Evolutionary conservation across 2,329 filamentous ascomycete genomes (phyloP).

Genomic region (Xylariaceae sp.): DNA sequence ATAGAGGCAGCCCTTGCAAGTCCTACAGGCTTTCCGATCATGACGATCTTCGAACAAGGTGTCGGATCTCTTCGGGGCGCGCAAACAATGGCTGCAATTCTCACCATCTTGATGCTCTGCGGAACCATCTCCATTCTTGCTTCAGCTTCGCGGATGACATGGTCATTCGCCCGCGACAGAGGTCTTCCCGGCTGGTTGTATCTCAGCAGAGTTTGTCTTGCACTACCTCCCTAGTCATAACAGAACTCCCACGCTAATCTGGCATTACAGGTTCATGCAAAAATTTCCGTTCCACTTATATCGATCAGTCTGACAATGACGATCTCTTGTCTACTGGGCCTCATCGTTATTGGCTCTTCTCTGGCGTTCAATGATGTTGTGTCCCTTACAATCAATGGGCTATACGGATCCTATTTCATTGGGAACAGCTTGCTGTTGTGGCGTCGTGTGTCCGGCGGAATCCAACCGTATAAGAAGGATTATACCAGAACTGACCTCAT

Average conservation of each 20-base stretch:
- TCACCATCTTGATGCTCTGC: constrained; percentile 38
- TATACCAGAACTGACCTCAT: not conserved
- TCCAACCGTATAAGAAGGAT: constrained; percentile 1
- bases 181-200: constrained; percentile 8
- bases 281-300: constrained; percentile 7
- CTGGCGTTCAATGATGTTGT: constrained; percentile 9
- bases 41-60: constrained; percentile 2
- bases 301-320: constrained; percentile 5
- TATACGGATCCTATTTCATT: constrained; percentile 1
- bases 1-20: constrained; percentile 33
- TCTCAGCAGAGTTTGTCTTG: constrained; percentile 5
- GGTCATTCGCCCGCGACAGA: constrained; percentile 34
- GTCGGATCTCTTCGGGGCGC: not conserved
- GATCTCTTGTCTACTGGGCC: constrained; percentile 5
- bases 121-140: constrained; percentile 45
- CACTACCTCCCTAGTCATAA: not conserved
- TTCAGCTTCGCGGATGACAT: constrained; percentile 47
- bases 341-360: constrained; percentile 7
- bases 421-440: not conserved
- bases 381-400: constrained; percentile 2
- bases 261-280: constrained; percentile 3
- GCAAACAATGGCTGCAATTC: constrained; percentile 35
- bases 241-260: too few relatives aligned
- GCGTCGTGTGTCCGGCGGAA: not conserved
- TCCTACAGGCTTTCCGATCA: constrained; percentile 45